A percentile compares a stretch with the other conserved stretches of the same genome.
Evolutionary conservation across 2,329 filamentous ascomycete genomes (phyloP).

Genomic region (Cephalotrichum gorgonifer): DNA sequence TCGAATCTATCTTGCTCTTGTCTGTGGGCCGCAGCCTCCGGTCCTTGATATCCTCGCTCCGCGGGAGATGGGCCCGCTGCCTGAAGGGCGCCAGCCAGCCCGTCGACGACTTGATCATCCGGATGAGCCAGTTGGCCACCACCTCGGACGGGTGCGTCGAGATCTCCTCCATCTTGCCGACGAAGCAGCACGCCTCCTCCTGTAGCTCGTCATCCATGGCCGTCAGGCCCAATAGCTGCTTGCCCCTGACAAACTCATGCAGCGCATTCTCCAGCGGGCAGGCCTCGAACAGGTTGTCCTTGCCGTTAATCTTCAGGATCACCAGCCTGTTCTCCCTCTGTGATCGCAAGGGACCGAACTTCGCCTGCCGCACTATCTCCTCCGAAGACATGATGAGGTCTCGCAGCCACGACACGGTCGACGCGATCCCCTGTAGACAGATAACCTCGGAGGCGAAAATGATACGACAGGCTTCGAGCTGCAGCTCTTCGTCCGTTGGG

Average conservation of each 20-base stretch:
- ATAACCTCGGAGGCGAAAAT: conserved; percentile 43
- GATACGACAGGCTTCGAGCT: conserved; percentile 48
- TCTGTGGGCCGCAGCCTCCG: conserved; percentile 39
- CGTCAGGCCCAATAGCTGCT: conserved; percentile 43
- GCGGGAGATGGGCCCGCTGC: conserved; percentile 44
- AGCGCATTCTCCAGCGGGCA: conserved; percentile 46
- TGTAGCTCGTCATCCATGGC: conserved; percentile 51
- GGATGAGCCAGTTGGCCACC: conserved; percentile 45
- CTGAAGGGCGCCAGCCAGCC: conserved; percentile 47
- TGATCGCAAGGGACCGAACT: conserved; percentile 35
- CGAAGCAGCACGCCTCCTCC: conserved; percentile 45
- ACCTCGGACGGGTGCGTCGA: conserved; percentile 37
- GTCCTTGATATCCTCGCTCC: conserved; percentile 43
- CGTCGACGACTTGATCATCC: conserved; percentile 36
- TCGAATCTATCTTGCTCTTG: conserved; percentile 45
- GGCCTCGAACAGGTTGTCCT: conserved; percentile 44
- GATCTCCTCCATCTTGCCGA: conserved; percentile 44
- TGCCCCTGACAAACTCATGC: conserved; percentile 40
- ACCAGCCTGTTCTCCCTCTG: conserved; percentile 35
- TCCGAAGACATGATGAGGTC: conserved; percentile 45
- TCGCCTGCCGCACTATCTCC: conserved; percentile 29
- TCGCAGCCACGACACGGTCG: conserved; percentile 42
- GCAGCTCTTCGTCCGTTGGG: conserved; percentile 39
- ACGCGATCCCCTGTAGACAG: conserved; percentile 26
- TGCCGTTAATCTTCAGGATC: conserved; percentile 45